These are phyloP conservation scores for Cadophora luteo-olivacea DNA, from an alignment of 2,329 filamentous ascomycete species.

Conservation along the genomic window DNA sequence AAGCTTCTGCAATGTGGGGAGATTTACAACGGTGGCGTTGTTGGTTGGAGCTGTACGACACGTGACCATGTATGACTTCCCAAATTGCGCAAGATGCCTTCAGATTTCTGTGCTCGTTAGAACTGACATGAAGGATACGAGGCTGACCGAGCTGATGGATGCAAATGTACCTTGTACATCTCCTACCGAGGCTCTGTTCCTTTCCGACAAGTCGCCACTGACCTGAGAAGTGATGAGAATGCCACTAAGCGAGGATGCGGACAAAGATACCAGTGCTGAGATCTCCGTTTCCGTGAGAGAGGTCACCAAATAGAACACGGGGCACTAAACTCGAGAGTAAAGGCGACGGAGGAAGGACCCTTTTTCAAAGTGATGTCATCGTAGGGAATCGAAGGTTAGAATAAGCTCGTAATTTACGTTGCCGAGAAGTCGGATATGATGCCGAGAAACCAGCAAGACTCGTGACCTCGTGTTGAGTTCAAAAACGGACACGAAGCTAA, in stretches of 20 bases:
- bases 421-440: conserved; percentile 1
- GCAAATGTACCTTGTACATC: neutral
- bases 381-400: neutral
- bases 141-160: neutral
- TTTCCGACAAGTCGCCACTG: neutral
- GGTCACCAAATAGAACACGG: no score
- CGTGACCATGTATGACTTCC: neutral
- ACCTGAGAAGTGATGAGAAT: neutral
- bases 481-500: neutral
- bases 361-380: neutral
- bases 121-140: neutral
- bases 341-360: neutral
- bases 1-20: neutral
- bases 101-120: neutral
- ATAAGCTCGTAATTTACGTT: neutral
- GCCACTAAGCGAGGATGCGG: neutral
- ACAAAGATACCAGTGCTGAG: neutral
- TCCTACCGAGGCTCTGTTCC: neutral
- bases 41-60: neutral
- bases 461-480: conserved; percentile 1
- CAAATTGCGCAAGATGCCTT: neutral
- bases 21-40: neutral
- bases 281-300: neutral
- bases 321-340: neutral
- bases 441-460: neutral